Base-by-base conservation (phyloP, 768 basidiomycete genomes). In the Leucosporidium yakuticum region DNA sequence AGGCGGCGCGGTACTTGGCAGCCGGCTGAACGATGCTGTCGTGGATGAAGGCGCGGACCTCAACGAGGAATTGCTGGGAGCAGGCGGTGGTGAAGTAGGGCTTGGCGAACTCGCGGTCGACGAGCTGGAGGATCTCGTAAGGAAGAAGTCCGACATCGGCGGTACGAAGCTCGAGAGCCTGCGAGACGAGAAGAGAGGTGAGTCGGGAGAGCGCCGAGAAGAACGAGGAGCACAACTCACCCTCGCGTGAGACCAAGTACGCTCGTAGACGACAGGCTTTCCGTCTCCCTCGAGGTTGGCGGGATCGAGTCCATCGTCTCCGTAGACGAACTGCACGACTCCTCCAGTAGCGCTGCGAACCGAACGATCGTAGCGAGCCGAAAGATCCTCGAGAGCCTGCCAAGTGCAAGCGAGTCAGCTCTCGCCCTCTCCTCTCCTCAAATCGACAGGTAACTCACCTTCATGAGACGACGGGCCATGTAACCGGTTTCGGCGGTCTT, bases 401-500 rank as follows among this genome's bases (percentile, higher is more conserved):
- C 54, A n/a, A 34, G 27, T 34, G 12, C 23, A 63, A 49, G 25
- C 21, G 20, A 20, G 32, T 56, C 27, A 60, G 59, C 36, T 34
- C 20, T 14, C 20, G 23, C 12, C 17, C 23, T 27, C 32, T 11
- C 12, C n/a, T 49, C 8, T 36, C 44, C 14, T 32, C 17, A 32
- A n/a, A 11, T n/a, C 60, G 48, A 19, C 2, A 31, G 20, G n/a
- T 2, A 12, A 31, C 65, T 27, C 63, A 77, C 79, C 78, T 99
- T 99, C 96, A 99, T 98, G 69, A 99, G 79, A 65, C 96, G 90
- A 60, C 96, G 86, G 76, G 95, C 92, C 95, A 99, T 99, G 81
- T 99, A 99, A 51, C 96, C 96, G 2, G 96, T 99, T 79, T 99
- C 96, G 20, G 96, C 96, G 0, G 96, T 99, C 81, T 99, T 99